Evolutionary conservation across 208 protist species (phyloP).

Genomic region (Herpetomonas tarakana): DNA sequence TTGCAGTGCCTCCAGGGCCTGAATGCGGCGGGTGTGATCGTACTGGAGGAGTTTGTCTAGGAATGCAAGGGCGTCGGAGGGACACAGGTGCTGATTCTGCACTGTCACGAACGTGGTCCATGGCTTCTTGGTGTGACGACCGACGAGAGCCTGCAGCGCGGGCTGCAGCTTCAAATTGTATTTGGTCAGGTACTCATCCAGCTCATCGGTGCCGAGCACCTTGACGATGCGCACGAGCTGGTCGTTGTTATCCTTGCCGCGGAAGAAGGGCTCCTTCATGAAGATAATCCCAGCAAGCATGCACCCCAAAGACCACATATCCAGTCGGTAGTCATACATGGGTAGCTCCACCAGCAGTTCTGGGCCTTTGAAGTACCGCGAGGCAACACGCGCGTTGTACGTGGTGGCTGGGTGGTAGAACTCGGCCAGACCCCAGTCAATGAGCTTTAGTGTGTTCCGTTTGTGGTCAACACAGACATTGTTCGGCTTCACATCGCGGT

Average conservation of each 20-base stretch:
- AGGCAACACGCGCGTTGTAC: slow-evolving; percentile 99
- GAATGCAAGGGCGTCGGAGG: slow-evolving; percentile 98
- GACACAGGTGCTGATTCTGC: slow-evolving; percentile 96
- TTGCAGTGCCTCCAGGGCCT: slow-evolving; percentile 97
- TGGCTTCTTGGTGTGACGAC: slow-evolving; percentile 86
- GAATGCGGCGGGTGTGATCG: slow-evolving; percentile 97
- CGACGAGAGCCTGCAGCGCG: slow-evolving; percentile 89
- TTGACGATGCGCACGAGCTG: slow-evolving; percentile 97
- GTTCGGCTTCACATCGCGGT: slow-evolving; percentile 99
- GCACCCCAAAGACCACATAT: slow-evolving; percentile 99
- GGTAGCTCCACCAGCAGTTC: slow-evolving; percentile 98
- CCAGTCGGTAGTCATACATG: slow-evolving; percentile 99
- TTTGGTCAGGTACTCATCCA: slow-evolving; percentile 96
- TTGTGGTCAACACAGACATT: slow-evolving; percentile 99
- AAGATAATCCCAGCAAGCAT: slow-evolving; percentile 99
- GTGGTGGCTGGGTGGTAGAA: slow-evolving; percentile 98
- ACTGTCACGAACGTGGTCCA: slow-evolving; percentile 93
- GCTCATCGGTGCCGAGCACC: slow-evolving; percentile 97
- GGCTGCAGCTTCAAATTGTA: slow-evolving; percentile 94
- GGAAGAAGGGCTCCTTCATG: slow-evolving; percentile 99
- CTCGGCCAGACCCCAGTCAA: slow-evolving; percentile 99
- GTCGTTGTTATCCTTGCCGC: slow-evolving; percentile 99
- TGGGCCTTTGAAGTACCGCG: slow-evolving; percentile 99
- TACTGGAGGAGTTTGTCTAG: slow-evolving; percentile 97
- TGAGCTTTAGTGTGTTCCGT: slow-evolving; percentile 94